These are phyloP conservation scores for Uronychia binucleata DNA, from an alignment of 73 alveolate genomes.

Conservation along the genomic window DNA sequence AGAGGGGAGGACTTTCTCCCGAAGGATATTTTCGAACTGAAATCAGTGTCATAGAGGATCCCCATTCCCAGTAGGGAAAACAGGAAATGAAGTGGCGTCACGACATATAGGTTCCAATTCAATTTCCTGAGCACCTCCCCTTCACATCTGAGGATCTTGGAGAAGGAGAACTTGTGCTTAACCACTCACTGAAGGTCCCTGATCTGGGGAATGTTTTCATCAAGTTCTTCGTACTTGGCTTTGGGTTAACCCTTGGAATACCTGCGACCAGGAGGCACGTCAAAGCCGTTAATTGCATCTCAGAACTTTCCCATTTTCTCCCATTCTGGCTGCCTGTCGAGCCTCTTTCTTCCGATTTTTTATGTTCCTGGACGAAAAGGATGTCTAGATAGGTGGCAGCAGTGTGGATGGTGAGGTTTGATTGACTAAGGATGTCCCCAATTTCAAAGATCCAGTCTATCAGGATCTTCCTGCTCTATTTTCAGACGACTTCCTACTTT, in stretches of 20 bases:
- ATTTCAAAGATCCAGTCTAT: constrained; percentile 57
- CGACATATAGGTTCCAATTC: constrained; percentile 34
- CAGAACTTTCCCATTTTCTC: too few relatives aligned
- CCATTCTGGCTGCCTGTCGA: background rate
- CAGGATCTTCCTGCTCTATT: constrained; percentile 17
- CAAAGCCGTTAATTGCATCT: background rate
- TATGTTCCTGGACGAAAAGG: background rate
- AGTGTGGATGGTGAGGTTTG: constrained; percentile 32
- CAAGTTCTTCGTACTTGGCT: constrained; percentile 47
- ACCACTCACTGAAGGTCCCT: constrained; percentile 26
- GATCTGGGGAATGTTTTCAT: constrained; percentile 47
- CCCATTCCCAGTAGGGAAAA: constrained; percentile 15
- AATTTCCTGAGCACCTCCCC: constrained; percentile 4
- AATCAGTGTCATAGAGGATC: background rate
- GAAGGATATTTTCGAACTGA: too few relatives aligned
- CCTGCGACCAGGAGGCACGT: background rate
- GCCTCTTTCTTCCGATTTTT: too few relatives aligned
- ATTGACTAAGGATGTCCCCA: constrained; percentile 37
- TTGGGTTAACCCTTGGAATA: constrained; percentile 6
- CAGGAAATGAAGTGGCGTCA: constrained; percentile 40
- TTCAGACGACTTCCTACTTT: too few relatives aligned
- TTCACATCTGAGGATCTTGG: constrained; percentile 17
- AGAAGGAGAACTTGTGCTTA: constrained; percentile 5
- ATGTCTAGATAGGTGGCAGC: constrained; percentile 47
- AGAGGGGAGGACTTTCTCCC: too few relatives aligned